phyloP scores from a whole-genome alignment of 2,329 filamentous ascomycete species.

The Leptodontidium sp. region DNA sequence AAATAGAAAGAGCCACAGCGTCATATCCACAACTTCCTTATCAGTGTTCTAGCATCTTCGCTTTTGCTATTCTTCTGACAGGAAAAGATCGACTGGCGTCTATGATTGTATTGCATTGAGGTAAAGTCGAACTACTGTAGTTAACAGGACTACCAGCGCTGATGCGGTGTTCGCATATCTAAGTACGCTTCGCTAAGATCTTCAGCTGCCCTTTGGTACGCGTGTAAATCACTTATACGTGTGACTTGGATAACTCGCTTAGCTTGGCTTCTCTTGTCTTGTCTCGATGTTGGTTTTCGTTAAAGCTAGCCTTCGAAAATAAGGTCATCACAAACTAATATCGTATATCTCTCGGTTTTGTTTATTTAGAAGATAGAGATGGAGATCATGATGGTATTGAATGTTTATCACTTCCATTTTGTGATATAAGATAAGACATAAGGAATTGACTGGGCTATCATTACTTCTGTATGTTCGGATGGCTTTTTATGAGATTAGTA shows the following conservation, averaged over 20 bases:
- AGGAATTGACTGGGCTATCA: background rate
- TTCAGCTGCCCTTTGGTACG: background rate
- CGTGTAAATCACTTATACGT: background rate
- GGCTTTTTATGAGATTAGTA: background rate
- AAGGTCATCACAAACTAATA: too few relatives aligned
- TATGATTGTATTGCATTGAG: too few relatives aligned
- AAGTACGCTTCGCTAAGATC: background rate
- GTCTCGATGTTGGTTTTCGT: too few relatives aligned
- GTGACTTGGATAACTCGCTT: too few relatives aligned
- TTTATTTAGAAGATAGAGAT: background rate
- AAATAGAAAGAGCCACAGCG: background rate
- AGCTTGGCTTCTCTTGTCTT: too few relatives aligned
- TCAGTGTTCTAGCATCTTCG: background rate
- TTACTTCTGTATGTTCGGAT: background rate
- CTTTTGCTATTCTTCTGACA: background rate
- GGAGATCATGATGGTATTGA: conserved; percentile 2
- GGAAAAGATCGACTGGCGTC: background rate
- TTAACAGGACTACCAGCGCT: background rate
- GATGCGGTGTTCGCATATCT: background rate
- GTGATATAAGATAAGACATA: background rate
- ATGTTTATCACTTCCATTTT: conserved; percentile 1
- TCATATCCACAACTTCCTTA: background rate
- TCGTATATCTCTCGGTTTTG: background rate
- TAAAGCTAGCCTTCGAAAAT: too few relatives aligned
- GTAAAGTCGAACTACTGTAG: background rate